A percentile compares a stretch with the other conserved stretches of the same genome.
phyloP scores from a whole-genome alignment of 78 protist species.

The Dictyostelium firmibasis region DNA sequence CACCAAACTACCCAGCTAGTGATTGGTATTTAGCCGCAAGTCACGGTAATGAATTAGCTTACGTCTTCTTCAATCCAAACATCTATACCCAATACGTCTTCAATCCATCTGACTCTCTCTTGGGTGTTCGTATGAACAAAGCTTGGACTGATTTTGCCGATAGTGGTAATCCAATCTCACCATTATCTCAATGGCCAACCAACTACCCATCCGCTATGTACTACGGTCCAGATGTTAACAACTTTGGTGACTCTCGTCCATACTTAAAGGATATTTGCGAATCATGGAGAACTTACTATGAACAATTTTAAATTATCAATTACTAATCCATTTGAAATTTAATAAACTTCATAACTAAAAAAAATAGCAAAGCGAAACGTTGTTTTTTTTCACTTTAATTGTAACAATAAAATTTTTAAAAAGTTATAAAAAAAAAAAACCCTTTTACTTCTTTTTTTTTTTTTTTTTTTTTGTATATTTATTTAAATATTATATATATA shows the following conservation, averaged over 20 bases:
- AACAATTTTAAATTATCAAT: not conserved
- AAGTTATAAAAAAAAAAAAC: not conserved
- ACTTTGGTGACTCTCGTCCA: not conserved
- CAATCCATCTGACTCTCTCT: not conserved
- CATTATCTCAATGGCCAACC: slow-evolving; percentile 31
- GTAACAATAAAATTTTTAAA: not conserved
- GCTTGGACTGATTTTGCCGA: slow-evolving; percentile 66
- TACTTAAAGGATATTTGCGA: slow-evolving; percentile 37
- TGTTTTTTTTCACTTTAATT: not conserved
- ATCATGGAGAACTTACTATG: slow-evolving; percentile 19
- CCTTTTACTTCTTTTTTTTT: too few species aligned
- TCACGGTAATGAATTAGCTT: slow-evolving; percentile 61
- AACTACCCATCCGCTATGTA: slow-evolving; percentile 49
- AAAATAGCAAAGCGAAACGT: not conserved
- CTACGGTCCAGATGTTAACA: slow-evolving; percentile 8
- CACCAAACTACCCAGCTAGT: slow-evolving; percentile 61
- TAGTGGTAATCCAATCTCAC: slow-evolving; percentile 16
- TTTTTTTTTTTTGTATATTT: too few species aligned
- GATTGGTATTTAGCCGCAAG: slow-evolving; percentile 59
- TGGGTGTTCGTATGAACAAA: slow-evolving; percentile 27
- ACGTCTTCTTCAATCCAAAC: slow-evolving; percentile 9
- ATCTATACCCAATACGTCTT: slow-evolving; percentile 25
- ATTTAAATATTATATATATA: too few species aligned
- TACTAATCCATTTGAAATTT: not conserved
- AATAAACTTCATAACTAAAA: not conserved